Conservation (phyloP, 352 stramenopile genomes). For the Phytophthora tubulina region DNA sequence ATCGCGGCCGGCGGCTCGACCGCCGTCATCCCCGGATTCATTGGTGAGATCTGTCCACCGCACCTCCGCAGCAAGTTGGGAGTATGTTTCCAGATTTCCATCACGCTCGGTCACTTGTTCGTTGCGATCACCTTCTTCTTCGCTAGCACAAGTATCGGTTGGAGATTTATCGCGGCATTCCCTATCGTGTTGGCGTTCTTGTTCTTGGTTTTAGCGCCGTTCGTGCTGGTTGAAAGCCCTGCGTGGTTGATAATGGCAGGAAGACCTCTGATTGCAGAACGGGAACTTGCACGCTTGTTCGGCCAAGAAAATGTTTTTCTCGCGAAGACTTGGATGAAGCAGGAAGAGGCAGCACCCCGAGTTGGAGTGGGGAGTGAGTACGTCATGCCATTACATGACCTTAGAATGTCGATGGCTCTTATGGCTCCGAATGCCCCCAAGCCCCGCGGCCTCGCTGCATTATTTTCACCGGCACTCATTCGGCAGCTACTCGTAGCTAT, state of each 20-base stretch:
- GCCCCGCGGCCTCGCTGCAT: conserved; percentile 10
- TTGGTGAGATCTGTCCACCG: conserved; percentile 59
- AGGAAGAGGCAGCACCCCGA: conserved; percentile 33
- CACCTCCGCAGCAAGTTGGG: conserved; percentile 50
- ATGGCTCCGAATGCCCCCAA: conserved; percentile 40
- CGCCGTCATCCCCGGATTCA: conserved; percentile 48
- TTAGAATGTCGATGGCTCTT: conserved; percentile 36
- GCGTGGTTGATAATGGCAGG: conserved; percentile 52
- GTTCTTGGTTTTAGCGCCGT: conserved; percentile 49
- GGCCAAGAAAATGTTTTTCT: conserved; percentile 43
- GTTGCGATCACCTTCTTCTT: conserved; percentile 64
- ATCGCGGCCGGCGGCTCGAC: conserved; percentile 53
- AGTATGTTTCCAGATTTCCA: conserved; percentile 56
- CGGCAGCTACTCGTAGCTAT: conserved; percentile 60
- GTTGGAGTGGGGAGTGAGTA: conserved; percentile 35
- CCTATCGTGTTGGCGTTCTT: conserved; percentile 47
- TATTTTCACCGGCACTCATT: conserved; percentile 38
- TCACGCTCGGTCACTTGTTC: conserved; percentile 57
- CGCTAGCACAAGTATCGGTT: conserved; percentile 53
- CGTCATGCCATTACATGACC: conserved; percentile 32
- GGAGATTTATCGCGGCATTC: conserved; percentile 63
- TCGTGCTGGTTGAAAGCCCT: conserved; percentile 61
- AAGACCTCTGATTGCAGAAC: conserved; percentile 33
- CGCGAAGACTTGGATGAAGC: conserved; percentile 51
- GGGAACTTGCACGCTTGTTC: conserved; percentile 43